phyloP scores from a whole-genome alignment of 495 filamentous ascomycete species.

The Terfezia boudieri region DNA sequence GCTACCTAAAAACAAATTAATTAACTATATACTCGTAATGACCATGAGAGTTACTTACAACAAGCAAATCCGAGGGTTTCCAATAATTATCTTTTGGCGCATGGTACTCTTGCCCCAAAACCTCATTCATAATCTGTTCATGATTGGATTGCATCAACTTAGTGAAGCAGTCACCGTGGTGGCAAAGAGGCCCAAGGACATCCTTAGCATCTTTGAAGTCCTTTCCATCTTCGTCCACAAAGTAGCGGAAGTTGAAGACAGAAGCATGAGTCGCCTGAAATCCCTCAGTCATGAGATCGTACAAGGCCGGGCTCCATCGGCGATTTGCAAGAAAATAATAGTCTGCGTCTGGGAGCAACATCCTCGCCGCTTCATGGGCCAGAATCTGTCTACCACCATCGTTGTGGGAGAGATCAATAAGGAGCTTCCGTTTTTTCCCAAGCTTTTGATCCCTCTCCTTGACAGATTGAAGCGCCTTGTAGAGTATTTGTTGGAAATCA shows the following conservation, averaged over 20 bases:
- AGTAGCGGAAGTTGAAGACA: background rate
- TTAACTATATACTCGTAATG: background rate
- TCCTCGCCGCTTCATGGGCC: background rate
- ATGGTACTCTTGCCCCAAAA: background rate
- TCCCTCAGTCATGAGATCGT: background rate
- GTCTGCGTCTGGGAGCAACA: background rate
- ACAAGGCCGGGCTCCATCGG: background rate
- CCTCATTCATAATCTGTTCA: background rate
- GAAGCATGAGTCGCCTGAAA: background rate
- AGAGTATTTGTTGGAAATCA: background rate
- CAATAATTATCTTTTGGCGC: background rate
- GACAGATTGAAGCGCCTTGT: background rate
- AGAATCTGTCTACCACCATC: background rate
- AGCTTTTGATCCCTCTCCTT: background rate
- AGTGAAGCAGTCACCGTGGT: background rate
- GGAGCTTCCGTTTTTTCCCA: background rate
- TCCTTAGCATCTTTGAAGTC: background rate
- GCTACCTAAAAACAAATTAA: background rate
- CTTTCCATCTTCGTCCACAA: background rate
- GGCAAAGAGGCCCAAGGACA: background rate
- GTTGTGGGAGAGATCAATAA: background rate
- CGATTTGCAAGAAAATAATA: background rate
- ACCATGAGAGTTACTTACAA: background rate
- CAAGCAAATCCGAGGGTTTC: background rate
- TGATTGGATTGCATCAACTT: background rate